Base-by-base conservation (phyloP, 176 grass and related monocot species). In the Calamus simplicifolius region DNA sequence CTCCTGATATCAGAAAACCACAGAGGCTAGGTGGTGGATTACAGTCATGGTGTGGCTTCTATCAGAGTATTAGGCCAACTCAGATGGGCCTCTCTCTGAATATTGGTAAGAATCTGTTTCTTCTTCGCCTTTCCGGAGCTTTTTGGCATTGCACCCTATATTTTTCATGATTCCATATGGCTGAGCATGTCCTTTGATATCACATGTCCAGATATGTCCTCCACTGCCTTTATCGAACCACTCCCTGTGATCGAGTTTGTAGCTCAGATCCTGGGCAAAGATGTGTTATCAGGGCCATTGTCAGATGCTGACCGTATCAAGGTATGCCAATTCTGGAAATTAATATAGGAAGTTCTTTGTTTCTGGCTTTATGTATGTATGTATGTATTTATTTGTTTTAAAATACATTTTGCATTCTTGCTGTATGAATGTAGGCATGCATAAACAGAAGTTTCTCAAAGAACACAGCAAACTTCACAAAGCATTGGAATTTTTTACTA, bases 51-150 rank as follows among this genome's bases (percentile, higher is more conserved):
- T 73, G 51, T 2, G 90, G 86, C 49, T 95, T 89, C 56, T 87
- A 95, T 27, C 86, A 95, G 62, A 95, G 86, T 35, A 73, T 89
- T 16, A 68, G 80, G 8, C 86, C 71, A 3, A 90, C 91, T 5
- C 86, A 90, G 23, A 71, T 76, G 58, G 90, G 86, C 2, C 38
- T 96, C 49, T 90, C 83, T 52, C 57, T 90, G 1, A 73, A 90
- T 59, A 48, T 87, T 48, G 86, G 86, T 90, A 51, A 52, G 67
- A 31, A 27, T 8, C 6, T 35, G 31, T 54, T 54, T 54, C 4
- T 72, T 53, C 49, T 13, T 26, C 3, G 27, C 4, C 19, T 7
- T 54, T 55, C 48, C 16, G 15, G 27, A 14, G 52, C n/a, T 17
- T 51, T 35, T 5, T 54, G 19, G 12, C 25, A 55, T 55, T 54